These are phyloP conservation scores for Mitragyna speciosa DNA, from an alignment of 257 asterid species.

Conservation along the genomic window DNA sequence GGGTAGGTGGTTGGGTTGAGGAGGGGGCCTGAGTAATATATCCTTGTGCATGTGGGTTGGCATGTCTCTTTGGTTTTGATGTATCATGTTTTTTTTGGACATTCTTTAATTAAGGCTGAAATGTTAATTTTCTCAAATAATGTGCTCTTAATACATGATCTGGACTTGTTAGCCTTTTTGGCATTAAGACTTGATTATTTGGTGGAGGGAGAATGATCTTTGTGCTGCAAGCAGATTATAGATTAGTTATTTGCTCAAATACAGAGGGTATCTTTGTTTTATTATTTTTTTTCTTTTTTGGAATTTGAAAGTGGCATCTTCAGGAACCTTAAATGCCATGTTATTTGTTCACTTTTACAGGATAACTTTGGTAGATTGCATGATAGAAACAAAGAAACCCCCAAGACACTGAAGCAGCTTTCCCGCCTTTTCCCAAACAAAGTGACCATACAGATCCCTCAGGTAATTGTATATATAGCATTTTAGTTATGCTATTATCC, in stretches of 20 bases:
- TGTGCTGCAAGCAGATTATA: not conserved
- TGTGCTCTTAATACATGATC: not conserved
- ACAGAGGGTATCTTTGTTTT: not conserved
- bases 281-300: not conserved
- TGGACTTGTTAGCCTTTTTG: not conserved
- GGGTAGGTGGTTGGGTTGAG: not conserved
- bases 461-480: conserved; percentile 41
- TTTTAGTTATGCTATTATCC: not conserved
- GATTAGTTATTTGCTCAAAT: not conserved
- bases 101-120: no score
- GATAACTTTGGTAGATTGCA: conserved; percentile 75
- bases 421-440: conserved; percentile 89
- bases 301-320: not conserved
- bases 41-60: not conserved
- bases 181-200: not conserved
- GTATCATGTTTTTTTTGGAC: not conserved
- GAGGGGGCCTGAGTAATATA: not conserved
- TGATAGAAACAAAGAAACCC: conserved; percentile 84
- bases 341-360: conserved; percentile 29
- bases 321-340: not conserved
- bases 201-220: not conserved
- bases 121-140: no score
- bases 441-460: conserved; percentile 86
- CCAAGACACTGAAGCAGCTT: conserved; percentile 81
- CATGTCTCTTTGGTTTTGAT: not conserved